Base-by-base conservation (phyloP, 306 rosid genomes). In the Cicer bijugum region DNA sequence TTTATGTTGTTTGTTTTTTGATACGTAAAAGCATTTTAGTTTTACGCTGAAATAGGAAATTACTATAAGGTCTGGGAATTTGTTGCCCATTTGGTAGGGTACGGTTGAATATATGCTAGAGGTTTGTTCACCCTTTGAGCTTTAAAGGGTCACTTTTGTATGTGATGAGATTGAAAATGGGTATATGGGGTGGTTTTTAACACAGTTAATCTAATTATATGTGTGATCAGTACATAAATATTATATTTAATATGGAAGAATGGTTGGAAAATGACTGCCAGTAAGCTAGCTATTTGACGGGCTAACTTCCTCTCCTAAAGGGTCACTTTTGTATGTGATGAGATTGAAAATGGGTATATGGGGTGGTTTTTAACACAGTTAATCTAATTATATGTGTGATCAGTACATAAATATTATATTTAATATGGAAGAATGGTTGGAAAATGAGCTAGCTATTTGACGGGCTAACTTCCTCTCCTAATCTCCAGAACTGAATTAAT, bases 31-130 rank as follows among this genome's bases (percentile, higher is more conserved):
- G 47, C 23, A 1, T 61, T 38, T 16, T 63, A 63, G 50, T 40
- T 63, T 63, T 63, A 9, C 23, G 17, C 50, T 63, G 50, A 63
- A 39, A 6, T 63, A 39, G 69, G 69, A 17, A 63, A 15, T 39
- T 16, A 39, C 69, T 17, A 64, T 42, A 64, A 16, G 52, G 14
- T 42, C 14, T 63, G 9, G n/a, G 10, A 61, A 42, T 64, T 16
- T 64, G 37, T 15, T 10, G 37, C 51, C 51, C 51, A 64, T 64
- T 63, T 42, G 51, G 15, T 64, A 40, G 35, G 69, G 40, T 61
- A 37, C 38, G 45, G 15, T 63, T 63, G 12, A 1, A n/a, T 62
- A 62, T 14, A 10, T 63, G 15, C 35, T 16, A 15, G 69, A 15
- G 33, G 51, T 39, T 40, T 63, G 37, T 39, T 63, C 14, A 14